phyloP scores from a whole-genome alignment of 2,329 filamentous ascomycete species.

The Chaetomium sp. region DNA sequence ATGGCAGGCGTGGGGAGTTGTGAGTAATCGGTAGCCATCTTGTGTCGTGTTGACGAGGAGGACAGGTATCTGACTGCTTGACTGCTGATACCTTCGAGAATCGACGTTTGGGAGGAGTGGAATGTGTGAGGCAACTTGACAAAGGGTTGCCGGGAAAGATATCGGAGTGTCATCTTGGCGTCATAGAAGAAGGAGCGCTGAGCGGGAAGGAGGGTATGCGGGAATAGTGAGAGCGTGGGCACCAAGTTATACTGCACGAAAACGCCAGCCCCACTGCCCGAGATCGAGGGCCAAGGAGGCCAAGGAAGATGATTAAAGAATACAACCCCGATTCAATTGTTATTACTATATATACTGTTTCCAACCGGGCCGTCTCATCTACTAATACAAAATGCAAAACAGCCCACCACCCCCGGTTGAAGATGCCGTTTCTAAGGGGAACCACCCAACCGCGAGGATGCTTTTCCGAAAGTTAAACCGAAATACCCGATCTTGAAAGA shows the following conservation, averaged over 20 bases:
- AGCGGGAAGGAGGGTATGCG: constrained; percentile 4
- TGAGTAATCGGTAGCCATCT: constrained; percentile 46
- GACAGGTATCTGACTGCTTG: not conserved
- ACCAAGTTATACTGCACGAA: not conserved
- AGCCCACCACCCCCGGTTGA: not conserved
- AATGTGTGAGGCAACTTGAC: not conserved
- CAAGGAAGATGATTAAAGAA: not conserved
- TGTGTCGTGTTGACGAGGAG: not conserved
- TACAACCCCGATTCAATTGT: not conserved
- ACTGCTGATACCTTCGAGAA: not conserved
- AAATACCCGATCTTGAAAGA: not conserved
- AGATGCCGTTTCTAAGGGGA: no score
- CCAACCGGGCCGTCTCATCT: not conserved
- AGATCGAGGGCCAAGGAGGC: not conserved
- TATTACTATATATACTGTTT: not conserved
- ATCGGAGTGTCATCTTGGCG: constrained; percentile 9
- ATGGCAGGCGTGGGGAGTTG: constrained; percentile 65
- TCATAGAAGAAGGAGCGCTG: not conserved
- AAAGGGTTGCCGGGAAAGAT: not conserved
- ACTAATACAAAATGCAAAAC: not conserved
- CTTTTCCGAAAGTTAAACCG: not conserved
- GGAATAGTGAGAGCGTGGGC: not conserved
- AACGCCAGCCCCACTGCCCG: not conserved
- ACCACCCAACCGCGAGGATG: no score
- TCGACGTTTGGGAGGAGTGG: not conserved